phyloP scores from a whole-genome alignment of 345 rosid species.

The Nephelium lappaceum region DNA sequence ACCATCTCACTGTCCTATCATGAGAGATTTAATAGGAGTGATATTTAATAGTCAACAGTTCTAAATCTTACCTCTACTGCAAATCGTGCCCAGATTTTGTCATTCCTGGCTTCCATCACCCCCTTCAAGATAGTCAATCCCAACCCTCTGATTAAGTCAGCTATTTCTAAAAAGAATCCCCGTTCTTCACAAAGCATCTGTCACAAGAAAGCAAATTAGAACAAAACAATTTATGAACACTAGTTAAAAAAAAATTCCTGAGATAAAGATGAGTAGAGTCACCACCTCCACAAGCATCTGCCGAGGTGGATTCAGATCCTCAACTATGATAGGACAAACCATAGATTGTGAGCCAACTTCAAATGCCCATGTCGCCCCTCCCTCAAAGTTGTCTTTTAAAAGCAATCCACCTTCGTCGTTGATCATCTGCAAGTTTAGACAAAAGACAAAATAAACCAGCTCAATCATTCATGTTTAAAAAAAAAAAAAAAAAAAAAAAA shows the following conservation, averaged over 20 bases:
- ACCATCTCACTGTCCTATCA: neutral
- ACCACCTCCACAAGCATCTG: slow-evolving; percentile 92
- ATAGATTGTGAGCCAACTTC: slow-evolving; percentile 91
- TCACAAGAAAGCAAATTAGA: neutral
- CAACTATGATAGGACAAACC: slow-evolving; percentile 92
- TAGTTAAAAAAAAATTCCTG: neutral
- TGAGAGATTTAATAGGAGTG: neutral
- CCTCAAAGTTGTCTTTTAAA: slow-evolving; percentile 64
- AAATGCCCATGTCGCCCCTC: slow-evolving; percentile 98
- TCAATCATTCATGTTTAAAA: slow-evolving; percentile 6
- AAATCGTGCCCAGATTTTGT: slow-evolving; percentile 91
- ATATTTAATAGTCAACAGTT: neutral
- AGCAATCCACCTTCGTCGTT: slow-evolving; percentile 55
- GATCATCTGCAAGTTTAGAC: slow-evolving; percentile 49
- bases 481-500: too few relatives aligned
- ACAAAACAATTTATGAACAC: neutral
- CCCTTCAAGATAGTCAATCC: slow-evolving; percentile 97
- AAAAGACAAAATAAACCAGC: neutral
- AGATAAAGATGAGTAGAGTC: slow-evolving; percentile 8
- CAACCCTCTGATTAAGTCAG: slow-evolving; percentile 82
- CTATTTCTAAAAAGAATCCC: slow-evolving; percentile 96
- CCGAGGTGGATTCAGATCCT: slow-evolving; percentile 88
- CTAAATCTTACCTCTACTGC: slow-evolving; percentile 71
- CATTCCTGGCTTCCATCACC: slow-evolving; percentile 74
- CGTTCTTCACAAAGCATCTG: slow-evolving; percentile 96